Evolutionary conservation across 1,139 yeast genomes (phyloP), one percentile per base, ranked within the genome.

Genomic region (Debaryomyces coudertii): DNA sequence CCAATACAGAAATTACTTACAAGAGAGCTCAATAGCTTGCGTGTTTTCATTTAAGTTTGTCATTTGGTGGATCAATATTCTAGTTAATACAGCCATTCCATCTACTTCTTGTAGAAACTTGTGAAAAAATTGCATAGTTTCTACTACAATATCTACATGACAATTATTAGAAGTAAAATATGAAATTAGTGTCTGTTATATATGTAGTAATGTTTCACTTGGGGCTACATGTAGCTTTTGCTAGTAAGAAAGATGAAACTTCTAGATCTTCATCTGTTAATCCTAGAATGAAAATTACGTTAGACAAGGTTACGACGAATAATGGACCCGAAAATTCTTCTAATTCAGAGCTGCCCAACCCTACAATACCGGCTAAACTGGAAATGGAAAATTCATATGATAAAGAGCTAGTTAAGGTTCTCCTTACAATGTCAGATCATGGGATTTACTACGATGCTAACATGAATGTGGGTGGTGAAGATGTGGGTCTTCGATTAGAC

Each of bases 401-500:
- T 7, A 38, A 11, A 9, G 34, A 28, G 14, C 18, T 38, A 12
- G 34, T 36, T 27, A 22, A 29, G 12, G 22, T 36, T 28, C 22
- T 14, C 11, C 22, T 40, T n/a, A 25, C 36, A 15, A 11, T 38
- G n/a, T 28, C 44, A 3, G 14, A 34, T 6, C 42, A 46, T 29
- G 47, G 47, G 34, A 7, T 11, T 14, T 46, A 43, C 36, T 46
- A 43, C 36, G 47, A 50, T 29, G 44, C 47, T 3, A 35, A 45
- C 16, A 33, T 50, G n/a, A 23, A 16, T 4, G 46, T 52, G 7
- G 52, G 47, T 7, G 47, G 39, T 14, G 50, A 51, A 5, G 50
- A 52, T 1, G 20, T 68, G 15, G 57, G 54, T 9, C 49, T 71
- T 15, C 47, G 74, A 18, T 44, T 71, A 36, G 77, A 71, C 49